Conservation (phyloP, 495 filamentous ascomycete species). For the Bombardia bombarda region DNA sequence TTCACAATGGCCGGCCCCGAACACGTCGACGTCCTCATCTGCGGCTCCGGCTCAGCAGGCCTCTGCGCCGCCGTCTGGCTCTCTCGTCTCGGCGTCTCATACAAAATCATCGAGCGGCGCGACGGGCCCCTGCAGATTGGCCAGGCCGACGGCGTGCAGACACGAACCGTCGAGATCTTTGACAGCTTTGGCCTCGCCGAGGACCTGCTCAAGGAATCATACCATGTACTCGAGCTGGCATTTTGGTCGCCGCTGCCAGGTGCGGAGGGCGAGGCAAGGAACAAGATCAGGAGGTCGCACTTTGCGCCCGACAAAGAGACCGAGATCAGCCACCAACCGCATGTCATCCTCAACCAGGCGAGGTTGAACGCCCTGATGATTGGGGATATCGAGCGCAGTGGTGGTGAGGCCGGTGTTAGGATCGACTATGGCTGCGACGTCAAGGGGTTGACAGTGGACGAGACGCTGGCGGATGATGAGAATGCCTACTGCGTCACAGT, state of each 20-base stretch:
- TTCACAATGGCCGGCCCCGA: slow-evolving; percentile 7
- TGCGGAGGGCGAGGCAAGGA: neutral
- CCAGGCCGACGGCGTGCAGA: slow-evolving; percentile 78
- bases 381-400: slow-evolving; percentile 34
- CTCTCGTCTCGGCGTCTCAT: slow-evolving; percentile 49
- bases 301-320: slow-evolving; percentile 53
- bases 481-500: slow-evolving; percentile 48
- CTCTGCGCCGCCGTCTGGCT: slow-evolving; percentile 63
- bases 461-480: slow-evolving; percentile 25
- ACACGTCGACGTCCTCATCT: slow-evolving; percentile 51
- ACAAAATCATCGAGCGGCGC: slow-evolving; percentile 57
- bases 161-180: slow-evolving; percentile 72
- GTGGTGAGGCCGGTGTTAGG: slow-evolving; percentile 27
- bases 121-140: slow-evolving; percentile 54
- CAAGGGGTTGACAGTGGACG: slow-evolving; percentile 44
- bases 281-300: slow-evolving; percentile 42
- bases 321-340: slow-evolving; percentile 59
- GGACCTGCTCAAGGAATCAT: slow-evolving; percentile 61
- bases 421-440: slow-evolving; percentile 60
- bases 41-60: slow-evolving; percentile 62
- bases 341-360: slow-evolving; percentile 74
- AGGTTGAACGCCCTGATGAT: slow-evolving; percentile 58
- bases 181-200: slow-evolving; percentile 70
- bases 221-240: slow-evolving; percentile 58
- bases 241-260: slow-evolving; percentile 44